Percentiles rank a stretch among this genome's conserved stretches.
phyloP scores from a whole-genome alignment of 495 filamentous ascomycete genomes.

The Hyphodiscus hymeniophilus region DNA sequence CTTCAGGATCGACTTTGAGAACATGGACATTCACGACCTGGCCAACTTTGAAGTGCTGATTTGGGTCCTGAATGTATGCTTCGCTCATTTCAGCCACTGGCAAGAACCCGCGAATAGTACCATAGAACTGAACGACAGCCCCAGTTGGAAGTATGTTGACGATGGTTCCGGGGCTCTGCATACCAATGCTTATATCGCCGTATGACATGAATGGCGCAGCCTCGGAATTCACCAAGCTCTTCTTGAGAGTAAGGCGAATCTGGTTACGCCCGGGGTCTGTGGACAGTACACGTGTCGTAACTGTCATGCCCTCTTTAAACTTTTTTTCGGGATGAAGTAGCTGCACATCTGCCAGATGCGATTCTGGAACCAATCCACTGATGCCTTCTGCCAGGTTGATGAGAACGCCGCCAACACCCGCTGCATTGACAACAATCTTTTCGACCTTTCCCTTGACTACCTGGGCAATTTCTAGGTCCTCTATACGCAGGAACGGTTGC shows the following conservation, averaged over 20 bases:
- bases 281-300: constrained; percentile 79
- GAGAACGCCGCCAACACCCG: constrained; percentile 69
- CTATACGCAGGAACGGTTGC: constrained; percentile 79
- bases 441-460: constrained; percentile 78
- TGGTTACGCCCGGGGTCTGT: constrained; percentile 67
- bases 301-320: constrained; percentile 77
- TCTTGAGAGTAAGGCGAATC: constrained; percentile 86
- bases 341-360: constrained; percentile 79
- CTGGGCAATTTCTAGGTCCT: constrained; percentile 78
- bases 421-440: constrained; percentile 66
- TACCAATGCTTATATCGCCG: constrained; percentile 55
- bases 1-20: constrained; percentile 63
- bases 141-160: constrained; percentile 68
- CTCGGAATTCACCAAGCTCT: constrained; percentile 85
- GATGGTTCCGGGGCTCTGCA: constrained; percentile 76
- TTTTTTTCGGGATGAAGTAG: constrained; percentile 93
- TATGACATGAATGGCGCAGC: constrained; percentile 67
- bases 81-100: constrained; percentile 97
- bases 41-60: constrained; percentile 78
- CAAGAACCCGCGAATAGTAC: constrained; percentile 70
- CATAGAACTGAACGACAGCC: constrained; percentile 91
- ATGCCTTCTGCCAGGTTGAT: constrained; percentile 81
- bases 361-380: constrained; percentile 74
- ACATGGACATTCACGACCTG: constrained; percentile 87
- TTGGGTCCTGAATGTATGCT: constrained; percentile 82